Conservation (phyloP, 2,329 filamentous ascomycete species). For the Colletotrichum orbiculare region DNA sequence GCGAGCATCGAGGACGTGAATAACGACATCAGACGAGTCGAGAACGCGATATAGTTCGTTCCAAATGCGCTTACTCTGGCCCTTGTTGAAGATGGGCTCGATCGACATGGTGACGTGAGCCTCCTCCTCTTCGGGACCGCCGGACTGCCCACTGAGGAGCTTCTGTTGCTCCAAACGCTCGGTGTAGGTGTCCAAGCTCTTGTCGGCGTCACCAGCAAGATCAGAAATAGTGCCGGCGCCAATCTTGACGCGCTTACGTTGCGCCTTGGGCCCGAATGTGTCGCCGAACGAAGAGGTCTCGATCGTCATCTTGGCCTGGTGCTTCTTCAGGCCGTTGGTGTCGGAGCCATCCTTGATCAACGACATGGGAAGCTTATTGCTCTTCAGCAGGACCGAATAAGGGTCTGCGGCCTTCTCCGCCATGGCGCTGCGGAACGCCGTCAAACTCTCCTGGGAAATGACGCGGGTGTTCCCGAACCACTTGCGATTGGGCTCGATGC, state of each 20-base stretch:
- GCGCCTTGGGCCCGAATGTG: conserved; percentile 93
- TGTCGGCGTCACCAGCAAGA: conserved; percentile 81
- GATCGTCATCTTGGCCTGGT: conserved; percentile 92
- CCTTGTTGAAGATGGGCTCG: conserved; percentile 92
- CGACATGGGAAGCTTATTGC: conserved; percentile 96
- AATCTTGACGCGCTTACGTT: conserved; percentile 92
- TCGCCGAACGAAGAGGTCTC: conserved; percentile 87
- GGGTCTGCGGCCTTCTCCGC: conserved; percentile 90
- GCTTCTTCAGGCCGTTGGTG: conserved; percentile 87
- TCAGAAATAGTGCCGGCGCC: conserved; percentile 85
- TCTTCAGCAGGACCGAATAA: conserved; percentile 94
- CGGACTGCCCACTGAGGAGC: conserved; percentile 77
- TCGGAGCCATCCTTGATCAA: conserved; percentile 83
- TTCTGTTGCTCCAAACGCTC: conserved; percentile 84
- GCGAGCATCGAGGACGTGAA: conserved; percentile 92
- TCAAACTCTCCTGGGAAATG: conserved; percentile 89
- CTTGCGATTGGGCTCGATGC: conserved; percentile 95
- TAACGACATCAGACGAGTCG: conserved; percentile 93
- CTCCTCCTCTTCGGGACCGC: conserved; percentile 61
- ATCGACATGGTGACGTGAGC: conserved; percentile 71
- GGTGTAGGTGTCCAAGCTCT: conserved; percentile 83
- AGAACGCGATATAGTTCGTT: conserved; percentile 97
- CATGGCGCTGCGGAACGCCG: conserved; percentile 90
- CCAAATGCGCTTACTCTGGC: conserved; percentile 95
- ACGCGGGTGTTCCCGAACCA: conserved; percentile 96